Percentiles rank a stretch among this genome's conserved stretches.
Evolutionary conservation across 2,329 filamentous ascomycete species (phyloP).

Genomic region (Aspergillus carbonarius): DNA sequence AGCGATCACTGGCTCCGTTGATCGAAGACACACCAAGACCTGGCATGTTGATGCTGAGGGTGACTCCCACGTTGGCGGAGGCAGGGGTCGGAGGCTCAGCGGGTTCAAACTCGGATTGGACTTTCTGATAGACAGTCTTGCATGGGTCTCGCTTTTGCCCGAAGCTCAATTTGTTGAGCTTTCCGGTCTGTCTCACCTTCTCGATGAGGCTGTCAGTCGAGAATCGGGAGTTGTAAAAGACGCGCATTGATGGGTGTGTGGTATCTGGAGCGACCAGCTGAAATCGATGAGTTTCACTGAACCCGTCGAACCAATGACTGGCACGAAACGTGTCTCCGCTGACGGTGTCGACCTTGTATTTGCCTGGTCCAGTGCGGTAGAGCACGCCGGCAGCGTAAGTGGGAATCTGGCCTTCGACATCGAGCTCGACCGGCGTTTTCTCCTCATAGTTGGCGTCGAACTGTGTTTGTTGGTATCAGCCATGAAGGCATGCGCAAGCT

Average conservation of each 20-base stretch:
- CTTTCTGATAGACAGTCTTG: constrained; percentile 68
- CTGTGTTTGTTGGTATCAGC: constrained; percentile 28
- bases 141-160: constrained; percentile 73
- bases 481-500: background rate
- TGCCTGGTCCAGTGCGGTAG: constrained; percentile 72
- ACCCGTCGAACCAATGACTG: constrained; percentile 80
- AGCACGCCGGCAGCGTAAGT: constrained; percentile 68
- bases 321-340: constrained; percentile 59
- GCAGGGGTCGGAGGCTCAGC: constrained; percentile 58
- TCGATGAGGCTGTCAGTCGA: constrained; percentile 65
- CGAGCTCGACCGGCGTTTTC: constrained; percentile 62
- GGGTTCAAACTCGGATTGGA: constrained; percentile 35
- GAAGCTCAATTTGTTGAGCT: constrained; percentile 60
- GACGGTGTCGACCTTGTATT: constrained; percentile 60
- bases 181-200: constrained; percentile 60
- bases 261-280: constrained; percentile 56
- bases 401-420: constrained; percentile 66
- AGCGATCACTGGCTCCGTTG: constrained; percentile 24
- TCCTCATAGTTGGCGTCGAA: constrained; percentile 69
- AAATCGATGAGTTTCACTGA: constrained; percentile 69
- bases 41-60: constrained; percentile 64
- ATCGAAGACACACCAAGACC: constrained; percentile 41
- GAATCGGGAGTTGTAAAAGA: constrained; percentile 70
- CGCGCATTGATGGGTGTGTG: constrained; percentile 39
- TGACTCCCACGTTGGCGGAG: constrained; percentile 67